Base-by-base conservation (phyloP, 179 eudicot genomes). In the Corrigiola litoralis region DNA sequence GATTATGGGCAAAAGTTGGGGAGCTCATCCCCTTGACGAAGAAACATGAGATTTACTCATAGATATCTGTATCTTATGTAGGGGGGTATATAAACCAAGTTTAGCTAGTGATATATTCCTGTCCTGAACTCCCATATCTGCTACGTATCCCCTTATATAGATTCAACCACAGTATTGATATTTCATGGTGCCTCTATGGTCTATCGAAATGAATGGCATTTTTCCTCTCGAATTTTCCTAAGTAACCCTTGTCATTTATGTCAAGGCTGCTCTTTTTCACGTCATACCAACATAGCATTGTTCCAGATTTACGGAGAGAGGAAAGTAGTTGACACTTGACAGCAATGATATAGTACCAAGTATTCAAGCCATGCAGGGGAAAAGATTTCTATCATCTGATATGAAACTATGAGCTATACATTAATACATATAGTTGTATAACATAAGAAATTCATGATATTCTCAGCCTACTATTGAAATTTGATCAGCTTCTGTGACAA, bases 391-490 rank as follows among this genome's bases (percentile, higher is more conserved):
- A 25, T 40, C 28, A 48, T 29, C 47, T 68, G 50, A 36, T 0
- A 17, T 0, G 18, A n/a, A 27, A 20, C 18, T 50, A 32, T 49
- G 52, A 20, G 21, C 41, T 41, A 49, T 23, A 49, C 4, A 23
- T 21, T 4, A 61, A 4, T 28, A 62, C 41, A 28, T 27, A 36
- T 32, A 36, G 45, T 17, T 65, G 53, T 45, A 18, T 29, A 25
- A 37, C 41, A 44, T 40, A 27, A 6, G 25, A 57, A 58, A 49
- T 37, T 48, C 41, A 60, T 40, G 47, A 38, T 32, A 60, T 18
- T 20, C 42, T 56, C 10, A 20, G 28, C 62, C 63, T 59, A 49
- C 59, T 63, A n/a, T 34, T 36, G 33, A 48, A 18, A 32, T 45
- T 55, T 45, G 41, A 65, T 25, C 45, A 44, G 42, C 29, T 37